Conservation (phyloP, 306 rosid genomes). For the Casuarina glauca region DNA sequence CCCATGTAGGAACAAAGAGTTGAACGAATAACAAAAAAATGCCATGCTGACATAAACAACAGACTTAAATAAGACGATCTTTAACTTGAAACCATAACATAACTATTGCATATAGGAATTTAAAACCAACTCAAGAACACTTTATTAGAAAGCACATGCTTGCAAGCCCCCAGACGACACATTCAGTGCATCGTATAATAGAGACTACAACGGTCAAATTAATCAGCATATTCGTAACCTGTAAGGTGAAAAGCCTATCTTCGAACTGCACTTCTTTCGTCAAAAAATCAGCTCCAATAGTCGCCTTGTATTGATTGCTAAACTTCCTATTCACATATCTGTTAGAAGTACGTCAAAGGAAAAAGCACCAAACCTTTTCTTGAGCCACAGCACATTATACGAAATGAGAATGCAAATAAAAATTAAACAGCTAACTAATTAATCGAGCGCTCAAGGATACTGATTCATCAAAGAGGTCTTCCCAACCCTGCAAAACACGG, state of each 20-base stretch:
- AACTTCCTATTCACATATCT: constrained; percentile 98
- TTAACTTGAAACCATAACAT: no score
- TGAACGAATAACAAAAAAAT: not conserved
- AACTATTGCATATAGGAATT: no score
- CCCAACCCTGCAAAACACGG: constrained; percentile 82
- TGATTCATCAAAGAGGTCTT: constrained; percentile 99
- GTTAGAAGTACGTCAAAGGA: constrained; percentile 43
- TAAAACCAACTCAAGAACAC: not conserved
- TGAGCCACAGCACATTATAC: not conserved
- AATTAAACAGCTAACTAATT: not conserved
- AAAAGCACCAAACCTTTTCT: constrained; percentile 14
- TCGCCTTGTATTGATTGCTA: constrained; percentile 97
- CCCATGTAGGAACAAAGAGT: not conserved
- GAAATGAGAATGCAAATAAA: not conserved
- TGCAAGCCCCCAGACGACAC: not conserved
- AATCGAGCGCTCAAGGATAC: constrained; percentile 61
- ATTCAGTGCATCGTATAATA: no score
- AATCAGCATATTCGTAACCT: constrained; percentile 47
- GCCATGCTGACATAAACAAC: not conserved
- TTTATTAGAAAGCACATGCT: not conserved
- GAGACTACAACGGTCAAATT: not conserved
- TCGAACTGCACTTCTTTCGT: constrained; percentile 98
- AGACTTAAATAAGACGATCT: no score
- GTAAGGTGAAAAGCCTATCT: constrained; percentile 97
- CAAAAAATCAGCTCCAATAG: constrained; percentile 96